Conservation (phyloP, 2,329 filamentous ascomycete species). For the Leptoxyphium fumago region DNA sequence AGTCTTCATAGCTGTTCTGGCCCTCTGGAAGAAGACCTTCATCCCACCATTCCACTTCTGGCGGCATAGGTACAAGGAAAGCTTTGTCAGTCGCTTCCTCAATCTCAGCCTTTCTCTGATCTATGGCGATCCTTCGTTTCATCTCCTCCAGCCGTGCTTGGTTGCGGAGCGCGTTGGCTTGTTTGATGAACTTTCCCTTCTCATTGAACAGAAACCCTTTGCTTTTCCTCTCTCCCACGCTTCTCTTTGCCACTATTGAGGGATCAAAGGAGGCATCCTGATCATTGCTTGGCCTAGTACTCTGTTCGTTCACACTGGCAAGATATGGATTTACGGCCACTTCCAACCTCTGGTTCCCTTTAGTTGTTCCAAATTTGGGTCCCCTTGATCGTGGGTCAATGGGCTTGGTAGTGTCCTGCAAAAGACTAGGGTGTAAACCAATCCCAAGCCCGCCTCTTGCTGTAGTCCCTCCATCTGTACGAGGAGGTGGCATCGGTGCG, state of each 20-base stretch:
- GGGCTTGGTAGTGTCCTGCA: slow-evolving; percentile 27
- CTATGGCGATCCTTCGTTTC: slow-evolving; percentile 82
- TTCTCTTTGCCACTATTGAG: slow-evolving; percentile 44
- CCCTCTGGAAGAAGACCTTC: slow-evolving; percentile 66
- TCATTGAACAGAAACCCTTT: slow-evolving; percentile 79
- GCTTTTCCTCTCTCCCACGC: slow-evolving; percentile 47
- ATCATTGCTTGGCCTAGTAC: slow-evolving; percentile 43
- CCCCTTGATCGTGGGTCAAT: slow-evolving; percentile 25
- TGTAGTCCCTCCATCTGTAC: slow-evolving; percentile 32
- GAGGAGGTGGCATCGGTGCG: slow-evolving; percentile 22
- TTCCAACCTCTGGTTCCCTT: slow-evolving; percentile 39
- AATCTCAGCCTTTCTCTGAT: slow-evolving; percentile 78
- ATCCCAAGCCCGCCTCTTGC: slow-evolving; percentile 58
- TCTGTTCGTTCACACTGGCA: slow-evolving; percentile 18
- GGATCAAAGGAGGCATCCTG: slow-evolving; percentile 66
- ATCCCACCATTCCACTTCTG: slow-evolving; percentile 95
- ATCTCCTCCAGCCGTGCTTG: slow-evolving; percentile 84
- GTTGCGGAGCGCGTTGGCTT: slow-evolving; percentile 75
- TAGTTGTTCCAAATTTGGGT: slow-evolving; percentile 39
- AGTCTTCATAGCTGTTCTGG: slow-evolving; percentile 48
- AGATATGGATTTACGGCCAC: slow-evolving; percentile 26
- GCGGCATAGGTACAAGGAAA: slow-evolving; percentile 70
- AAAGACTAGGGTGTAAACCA: slow-evolving; percentile 61
- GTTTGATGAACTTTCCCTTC: slow-evolving; percentile 93
- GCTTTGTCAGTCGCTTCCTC: slow-evolving; percentile 90